Conservation (phyloP, 768 basidiomycete species). For the Termitomyces sp. region DNA sequence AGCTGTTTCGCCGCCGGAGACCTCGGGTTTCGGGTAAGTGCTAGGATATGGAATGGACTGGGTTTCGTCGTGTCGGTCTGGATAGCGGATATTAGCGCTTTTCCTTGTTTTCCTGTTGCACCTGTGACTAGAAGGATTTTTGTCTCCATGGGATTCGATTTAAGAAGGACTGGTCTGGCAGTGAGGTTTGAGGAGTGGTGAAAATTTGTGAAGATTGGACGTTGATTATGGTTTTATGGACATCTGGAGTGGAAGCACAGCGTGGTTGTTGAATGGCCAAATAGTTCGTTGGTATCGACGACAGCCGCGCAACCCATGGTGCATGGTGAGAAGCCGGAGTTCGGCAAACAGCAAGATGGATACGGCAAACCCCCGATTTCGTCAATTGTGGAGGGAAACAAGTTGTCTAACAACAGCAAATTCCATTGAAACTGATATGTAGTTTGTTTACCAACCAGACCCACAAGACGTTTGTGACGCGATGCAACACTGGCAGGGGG, state of each 20-base stretch:
- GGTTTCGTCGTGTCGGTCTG: conserved; percentile 6
- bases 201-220: not conserved
- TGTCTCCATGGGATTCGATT: conserved; percentile 1
- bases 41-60: conserved; percentile 30
- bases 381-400: not conserved
- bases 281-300: not conserved
- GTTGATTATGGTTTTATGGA: not conserved
- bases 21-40: conserved; percentile 31
- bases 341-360: not conserved
- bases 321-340: not conserved
- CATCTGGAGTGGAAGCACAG: not conserved
- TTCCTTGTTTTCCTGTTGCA: conserved; percentile 37
- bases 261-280: not conserved
- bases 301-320: not conserved
- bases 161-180: not conserved
- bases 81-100: conserved; percentile 26
- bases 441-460: not conserved
- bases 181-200: not conserved
- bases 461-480: not conserved
- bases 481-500: too few relatives aligned
- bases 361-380: not conserved
- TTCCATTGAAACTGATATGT: not conserved
- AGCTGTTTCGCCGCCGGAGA: conserved; percentile 27
- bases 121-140: conserved; percentile 31
- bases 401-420: too few relatives aligned